Base-by-base conservation (phyloP, 495 filamentous ascomycete species). In the Tuber magnatum region DNA sequence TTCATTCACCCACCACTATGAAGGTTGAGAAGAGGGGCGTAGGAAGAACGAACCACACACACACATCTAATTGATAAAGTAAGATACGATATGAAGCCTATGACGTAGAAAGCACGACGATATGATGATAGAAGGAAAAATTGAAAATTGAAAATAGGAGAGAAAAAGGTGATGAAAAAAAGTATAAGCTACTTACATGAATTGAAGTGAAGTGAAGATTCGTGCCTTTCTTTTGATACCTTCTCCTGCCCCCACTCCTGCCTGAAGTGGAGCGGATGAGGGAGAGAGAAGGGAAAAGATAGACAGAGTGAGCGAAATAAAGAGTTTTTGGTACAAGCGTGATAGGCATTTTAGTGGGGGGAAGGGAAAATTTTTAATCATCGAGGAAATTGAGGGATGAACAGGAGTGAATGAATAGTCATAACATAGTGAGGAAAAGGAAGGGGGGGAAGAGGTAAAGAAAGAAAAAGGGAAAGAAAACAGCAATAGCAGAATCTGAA, bases 261-360 rank as follows among this genome's bases (percentile, higher is more conserved):
- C 51, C 1, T 12, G n/a, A 35, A 35, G 56, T 5, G 32, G 14
- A 20, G 28, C 28, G 28, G 18, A 35, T 32, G 8, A 35, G 32
- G 56, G 14, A 18, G 14, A 32, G 28, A 9, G 16, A n/a, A 3
- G 48, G 9, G n/a, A 8, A 18, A 6, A 8, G 6, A 65, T 2
- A 16, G n/a, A 61, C n/a, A 12, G 8, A 35, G 35, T 65, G 14
- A 65, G 35, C 16, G 32, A 65, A 65, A 65, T 16, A 51, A n/a
- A n/a, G 56, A 65, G 56, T 18, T 65, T 65, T 65, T 65, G 56
- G 56, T 65, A 65, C 56, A 65, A 65, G 56, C 56, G 56, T 65
- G 56, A 65, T 35, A 65, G 56, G 28, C 28, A 65, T 35, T 35
- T 65, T 35, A 20, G n/a, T n/a, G 28, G 14, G 35, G 18, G 1